Evolutionary conservation across 106 monocot genomes (phyloP).

Genomic region (Iris macrosiphon): DNA sequence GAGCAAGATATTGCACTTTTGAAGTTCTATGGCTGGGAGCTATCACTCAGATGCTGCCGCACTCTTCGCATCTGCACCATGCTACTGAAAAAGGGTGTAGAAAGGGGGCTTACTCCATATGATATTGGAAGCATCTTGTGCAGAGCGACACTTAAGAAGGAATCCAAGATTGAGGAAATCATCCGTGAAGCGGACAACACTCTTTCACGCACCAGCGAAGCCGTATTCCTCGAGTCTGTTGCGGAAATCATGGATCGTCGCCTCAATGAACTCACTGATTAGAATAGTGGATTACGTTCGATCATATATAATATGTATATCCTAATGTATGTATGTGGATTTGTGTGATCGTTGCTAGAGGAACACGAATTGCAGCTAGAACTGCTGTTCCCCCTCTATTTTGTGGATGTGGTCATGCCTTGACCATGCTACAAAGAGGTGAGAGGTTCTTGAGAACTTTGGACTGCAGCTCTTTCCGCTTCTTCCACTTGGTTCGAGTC

Average conservation of each 20-base stretch:
- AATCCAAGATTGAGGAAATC: constrained; percentile 41
- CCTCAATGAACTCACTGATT: constrained; percentile 14
- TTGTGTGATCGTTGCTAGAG: too few relatives aligned
- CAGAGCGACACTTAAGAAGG: constrained; percentile 37
- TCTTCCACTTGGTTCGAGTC: too few relatives aligned
- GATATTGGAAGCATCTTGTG: constrained; percentile 44
- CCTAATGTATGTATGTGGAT: too few relatives aligned
- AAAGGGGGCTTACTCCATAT: constrained; percentile 35
- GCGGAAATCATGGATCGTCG: constrained; percentile 33
- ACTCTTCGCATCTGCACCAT: constrained; percentile 55
- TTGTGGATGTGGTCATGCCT: too few relatives aligned
- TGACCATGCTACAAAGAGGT: too few relatives aligned
- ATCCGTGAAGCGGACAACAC: constrained; percentile 21
- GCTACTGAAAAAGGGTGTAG: constrained; percentile 57
- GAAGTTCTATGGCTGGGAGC: constrained; percentile 40
- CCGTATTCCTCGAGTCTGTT: constrained; percentile 24
- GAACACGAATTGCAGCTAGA: too few relatives aligned
- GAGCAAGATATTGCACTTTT: constrained; percentile 47
- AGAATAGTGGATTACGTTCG: too few relatives aligned
- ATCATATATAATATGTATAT: too few relatives aligned
- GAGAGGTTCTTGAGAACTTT: too few relatives aligned
- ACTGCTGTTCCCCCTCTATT: too few relatives aligned
- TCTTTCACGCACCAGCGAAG: constrained; percentile 23
- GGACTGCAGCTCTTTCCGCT: too few relatives aligned
- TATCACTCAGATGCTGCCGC: constrained; percentile 26